phyloP scores from a whole-genome alignment of 1,139 yeast genomes.

The Fermentozyma sake region DNA sequence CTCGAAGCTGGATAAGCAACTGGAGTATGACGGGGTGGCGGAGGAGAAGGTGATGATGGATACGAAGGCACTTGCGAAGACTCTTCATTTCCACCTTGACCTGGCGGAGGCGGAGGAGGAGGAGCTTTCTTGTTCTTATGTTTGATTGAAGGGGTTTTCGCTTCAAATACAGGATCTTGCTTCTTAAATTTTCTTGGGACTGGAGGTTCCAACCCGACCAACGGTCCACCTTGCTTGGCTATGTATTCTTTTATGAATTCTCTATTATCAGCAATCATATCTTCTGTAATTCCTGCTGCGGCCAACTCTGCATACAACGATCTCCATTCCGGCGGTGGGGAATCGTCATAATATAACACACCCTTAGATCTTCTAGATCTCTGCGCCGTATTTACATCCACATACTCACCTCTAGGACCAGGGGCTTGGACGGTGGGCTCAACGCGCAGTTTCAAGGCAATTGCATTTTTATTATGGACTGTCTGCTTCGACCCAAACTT shows the following conservation, averaged over 20 bases:
- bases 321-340: conserved; percentile 86
- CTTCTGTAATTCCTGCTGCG: conserved; percentile 77
- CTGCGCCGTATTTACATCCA: conserved; percentile 49
- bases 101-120: conserved; percentile 43
- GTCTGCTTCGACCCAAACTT: conserved; percentile 88
- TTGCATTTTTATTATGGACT: conserved; percentile 77
- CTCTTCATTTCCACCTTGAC: neutral
- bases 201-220: conserved; percentile 84
- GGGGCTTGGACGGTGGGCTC: conserved; percentile 34
- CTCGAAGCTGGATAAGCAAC: too few relatives aligned
- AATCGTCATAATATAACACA: conserved; percentile 66
- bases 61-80: conserved; percentile 1
- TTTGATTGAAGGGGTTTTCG: conserved; percentile 5
- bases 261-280: conserved; percentile 83
- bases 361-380: conserved; percentile 55
- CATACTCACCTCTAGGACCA: conserved; percentile 73
- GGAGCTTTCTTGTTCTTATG: conserved; percentile 34
- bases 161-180: conserved; percentile 9
- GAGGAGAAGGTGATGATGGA: conserved; percentile 8
- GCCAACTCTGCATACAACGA: conserved; percentile 70
- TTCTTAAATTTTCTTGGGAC: conserved; percentile 58
- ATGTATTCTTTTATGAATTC: conserved; percentile 79
- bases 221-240: conserved; percentile 73
- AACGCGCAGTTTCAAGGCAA: conserved; percentile 61
- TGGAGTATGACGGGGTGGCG: too few relatives aligned